These are phyloP conservation scores for Aspergillus piperis DNA, from an alignment of 2,329 filamentous ascomycete genomes.

Conservation along the genomic window DNA sequence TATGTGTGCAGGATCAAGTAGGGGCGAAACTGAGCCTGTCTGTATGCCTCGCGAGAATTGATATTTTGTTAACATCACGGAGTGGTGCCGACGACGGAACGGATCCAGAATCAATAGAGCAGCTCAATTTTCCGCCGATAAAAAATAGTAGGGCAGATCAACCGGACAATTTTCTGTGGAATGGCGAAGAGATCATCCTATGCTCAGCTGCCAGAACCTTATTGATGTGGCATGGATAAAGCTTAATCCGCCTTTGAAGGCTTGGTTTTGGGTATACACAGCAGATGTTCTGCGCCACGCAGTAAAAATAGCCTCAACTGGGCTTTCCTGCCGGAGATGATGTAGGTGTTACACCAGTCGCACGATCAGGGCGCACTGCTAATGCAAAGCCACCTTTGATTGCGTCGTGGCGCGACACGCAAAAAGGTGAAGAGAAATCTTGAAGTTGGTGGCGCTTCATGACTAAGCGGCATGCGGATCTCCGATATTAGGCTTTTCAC, in stretches of 20 bases:
- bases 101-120: not conserved
- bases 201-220: not conserved
- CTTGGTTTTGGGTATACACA: not conserved
- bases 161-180: not conserved
- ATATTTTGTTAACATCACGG: not conserved
- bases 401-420: not conserved
- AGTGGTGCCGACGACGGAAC: not conserved
- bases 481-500: not conserved
- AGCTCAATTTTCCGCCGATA: not conserved
- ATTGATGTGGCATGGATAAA: conserved; percentile 16
- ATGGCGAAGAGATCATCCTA: not conserved
- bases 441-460: not conserved
- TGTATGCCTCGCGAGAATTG: not conserved
- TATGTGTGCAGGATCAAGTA: not conserved
- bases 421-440: not conserved
- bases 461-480: not conserved
- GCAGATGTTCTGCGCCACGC: not conserved
- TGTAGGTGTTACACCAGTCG: not conserved
- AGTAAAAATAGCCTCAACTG: not conserved
- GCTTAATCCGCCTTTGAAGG: not conserved
- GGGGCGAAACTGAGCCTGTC: not conserved
- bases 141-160: not conserved
- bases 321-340: not conserved
- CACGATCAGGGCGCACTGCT: not conserved
- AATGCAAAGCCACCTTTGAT: not conserved